These are phyloP conservation scores for Phlebopus sp. DNA, from an alignment of 1,284 basidiomycete species.

Conservation along the genomic window DNA sequence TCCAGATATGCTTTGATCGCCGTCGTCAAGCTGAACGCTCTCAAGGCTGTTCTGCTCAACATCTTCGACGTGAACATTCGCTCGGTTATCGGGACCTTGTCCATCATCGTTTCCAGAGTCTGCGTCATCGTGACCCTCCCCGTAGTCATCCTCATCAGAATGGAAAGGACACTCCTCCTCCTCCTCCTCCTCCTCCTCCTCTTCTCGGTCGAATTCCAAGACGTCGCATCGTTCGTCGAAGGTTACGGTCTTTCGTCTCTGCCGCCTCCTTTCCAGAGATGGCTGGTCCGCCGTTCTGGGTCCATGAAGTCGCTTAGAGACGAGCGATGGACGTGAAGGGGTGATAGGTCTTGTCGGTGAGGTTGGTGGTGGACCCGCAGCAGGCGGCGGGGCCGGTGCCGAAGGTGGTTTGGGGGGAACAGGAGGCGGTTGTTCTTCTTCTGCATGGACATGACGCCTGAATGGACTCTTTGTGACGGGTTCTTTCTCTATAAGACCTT, in stretches of 20 bases:
- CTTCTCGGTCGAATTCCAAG: constrained; percentile 76
- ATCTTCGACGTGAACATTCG: constrained; percentile 8
- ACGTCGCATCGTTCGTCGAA: constrained; percentile 87
- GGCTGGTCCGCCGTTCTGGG: constrained; percentile 61
- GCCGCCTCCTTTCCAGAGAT: constrained; percentile 43
- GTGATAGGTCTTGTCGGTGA: constrained; percentile 39
- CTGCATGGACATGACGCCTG: constrained; percentile 32
- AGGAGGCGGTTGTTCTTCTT: constrained; percentile 27
- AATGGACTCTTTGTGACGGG: constrained; percentile 89
- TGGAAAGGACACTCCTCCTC: constrained; percentile 50
- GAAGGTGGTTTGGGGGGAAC: constrained; percentile 23
- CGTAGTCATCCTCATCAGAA: constrained; percentile 36
- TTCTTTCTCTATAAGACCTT: constrained; percentile 71
- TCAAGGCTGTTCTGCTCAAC: constrained; percentile 22
- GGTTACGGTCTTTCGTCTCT: constrained; percentile 77
- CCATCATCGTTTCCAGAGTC: constrained; percentile 17
- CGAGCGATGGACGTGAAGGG: constrained; percentile 70
- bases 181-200: constrained; percentile 62
- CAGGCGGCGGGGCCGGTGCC: constrained; percentile 28
- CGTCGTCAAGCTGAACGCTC: constrained; percentile 31
- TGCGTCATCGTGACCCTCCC: constrained; percentile 17
- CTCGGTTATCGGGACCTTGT: constrained; percentile 12
- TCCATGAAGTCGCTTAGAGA: constrained; percentile 79
- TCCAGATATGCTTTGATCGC: constrained; percentile 59
- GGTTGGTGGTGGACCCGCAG: constrained; percentile 24